Conservation (phyloP, 768 basidiomycete species). For the Trametes villosa region DNA sequence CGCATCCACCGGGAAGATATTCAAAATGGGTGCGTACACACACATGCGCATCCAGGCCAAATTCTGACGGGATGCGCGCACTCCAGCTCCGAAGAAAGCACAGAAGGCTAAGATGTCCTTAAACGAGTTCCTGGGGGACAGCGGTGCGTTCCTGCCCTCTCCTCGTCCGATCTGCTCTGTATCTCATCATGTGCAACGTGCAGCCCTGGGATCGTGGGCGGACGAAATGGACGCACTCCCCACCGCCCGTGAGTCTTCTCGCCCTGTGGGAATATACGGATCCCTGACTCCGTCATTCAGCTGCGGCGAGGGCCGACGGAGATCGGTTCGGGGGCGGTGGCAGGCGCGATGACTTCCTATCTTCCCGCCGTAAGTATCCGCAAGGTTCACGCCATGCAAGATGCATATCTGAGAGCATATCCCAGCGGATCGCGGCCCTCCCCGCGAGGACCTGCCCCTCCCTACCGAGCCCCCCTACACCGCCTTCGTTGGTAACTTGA, state of each 20-base stretch:
- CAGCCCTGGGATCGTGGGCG: slow-evolving; percentile 94
- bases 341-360: slow-evolving; percentile 66
- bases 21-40: slow-evolving; percentile 38
- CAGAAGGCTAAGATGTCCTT: slow-evolving; percentile 95
- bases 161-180: slow-evolving; percentile 10
- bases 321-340: slow-evolving; percentile 56
- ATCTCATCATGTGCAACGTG: slow-evolving; percentile 21
- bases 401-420: slow-evolving; percentile 16
- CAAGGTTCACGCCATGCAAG: slow-evolving; percentile 10
- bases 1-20: slow-evolving; percentile 6
- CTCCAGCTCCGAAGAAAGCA: slow-evolving; percentile 83
- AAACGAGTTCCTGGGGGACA: slow-evolving; percentile 90
- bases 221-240: slow-evolving; percentile 97
- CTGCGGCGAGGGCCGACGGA: slow-evolving; percentile 71
- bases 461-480: slow-evolving; percentile 94
- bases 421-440: slow-evolving; percentile 63
- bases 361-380: slow-evolving; percentile 58
- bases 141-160: slow-evolving; percentile 53
- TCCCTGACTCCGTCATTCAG: slow-evolving; percentile 35
- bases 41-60: too few species aligned
- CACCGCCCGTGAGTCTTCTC: slow-evolving; percentile 77
- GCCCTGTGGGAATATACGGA: slow-evolving; percentile 10
- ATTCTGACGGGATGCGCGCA: not conserved
- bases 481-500: slow-evolving; percentile 94
- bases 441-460: slow-evolving; percentile 92